Conservation (phyloP, 1,139 yeast species). For the Debaryomyces fabryi region DNA sequence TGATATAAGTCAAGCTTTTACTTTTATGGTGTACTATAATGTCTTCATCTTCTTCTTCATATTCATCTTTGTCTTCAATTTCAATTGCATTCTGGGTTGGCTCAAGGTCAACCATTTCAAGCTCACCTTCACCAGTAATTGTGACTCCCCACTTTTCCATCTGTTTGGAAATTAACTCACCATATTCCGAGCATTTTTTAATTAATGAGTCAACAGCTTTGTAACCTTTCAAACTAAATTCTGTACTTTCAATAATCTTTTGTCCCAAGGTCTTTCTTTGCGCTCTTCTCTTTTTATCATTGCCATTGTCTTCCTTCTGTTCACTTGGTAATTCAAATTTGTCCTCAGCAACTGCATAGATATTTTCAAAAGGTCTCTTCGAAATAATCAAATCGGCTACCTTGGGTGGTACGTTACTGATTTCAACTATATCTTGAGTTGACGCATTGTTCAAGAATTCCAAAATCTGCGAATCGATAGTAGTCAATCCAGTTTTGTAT, state of each 20-base stretch:
- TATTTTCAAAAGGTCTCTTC: constrained; percentile 67
- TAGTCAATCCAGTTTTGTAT: constrained; percentile 45
- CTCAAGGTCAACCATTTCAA: constrained; percentile 30
- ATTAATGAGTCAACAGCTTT: constrained; percentile 92
- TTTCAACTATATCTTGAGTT: constrained; percentile 74
- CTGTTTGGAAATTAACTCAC: constrained; percentile 68
- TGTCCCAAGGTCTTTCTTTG: constrained; percentile 69
- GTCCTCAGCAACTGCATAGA: constrained; percentile 59
- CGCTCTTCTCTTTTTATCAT: constrained; percentile 34
- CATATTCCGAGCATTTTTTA: constrained; percentile 78
- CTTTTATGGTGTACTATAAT: constrained; percentile 25
- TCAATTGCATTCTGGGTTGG: constrained; percentile 29
- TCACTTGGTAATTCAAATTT: constrained; percentile 40
- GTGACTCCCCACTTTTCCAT: constrained; percentile 87
- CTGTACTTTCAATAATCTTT: constrained; percentile 71
- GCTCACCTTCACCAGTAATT: constrained; percentile 63
- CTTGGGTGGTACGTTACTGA: constrained; percentile 70
- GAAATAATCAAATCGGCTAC: constrained; percentile 63
- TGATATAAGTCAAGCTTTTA: constrained; percentile 53
- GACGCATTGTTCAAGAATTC: constrained; percentile 80
- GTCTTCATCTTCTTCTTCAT: constrained; percentile 38
- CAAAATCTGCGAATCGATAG: constrained; percentile 65
- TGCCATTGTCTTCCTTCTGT: constrained; percentile 22
- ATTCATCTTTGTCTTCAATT: constrained; percentile 26
- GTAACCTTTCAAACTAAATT: constrained; percentile 77